Evolutionary conservation across 2,329 filamentous ascomycete genomes (phyloP).

Genomic region (Microdochium trichocladiopsis): DNA sequence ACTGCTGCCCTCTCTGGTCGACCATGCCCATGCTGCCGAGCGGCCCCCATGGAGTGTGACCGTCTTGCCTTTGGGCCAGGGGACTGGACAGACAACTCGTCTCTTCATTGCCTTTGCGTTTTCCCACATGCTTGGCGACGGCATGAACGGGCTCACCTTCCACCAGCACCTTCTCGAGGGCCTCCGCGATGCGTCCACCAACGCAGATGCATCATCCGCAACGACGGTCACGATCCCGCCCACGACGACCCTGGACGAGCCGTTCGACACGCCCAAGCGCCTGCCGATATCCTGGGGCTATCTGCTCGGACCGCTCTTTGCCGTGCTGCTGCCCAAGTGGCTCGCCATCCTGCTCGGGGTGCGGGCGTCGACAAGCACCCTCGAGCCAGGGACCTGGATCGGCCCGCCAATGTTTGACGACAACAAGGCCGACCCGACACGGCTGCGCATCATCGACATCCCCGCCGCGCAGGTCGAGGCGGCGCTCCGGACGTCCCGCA

Average conservation of each 20-base stretch:
- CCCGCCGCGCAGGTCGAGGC: constrained; percentile 13
- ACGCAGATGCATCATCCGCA: not conserved
- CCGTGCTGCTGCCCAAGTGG: constrained; percentile 25
- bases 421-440: constrained; percentile 15
- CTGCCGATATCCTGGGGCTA: constrained; percentile 36
- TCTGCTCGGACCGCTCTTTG: constrained; percentile 30
- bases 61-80: constrained; percentile 18
- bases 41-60: constrained; percentile 35
- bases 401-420: constrained; percentile 18
- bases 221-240: constrained; percentile 6
- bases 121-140: constrained; percentile 36
- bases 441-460: constrained; percentile 23
- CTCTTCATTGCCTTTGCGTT: constrained; percentile 30
- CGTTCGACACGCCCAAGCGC: constrained; percentile 27
- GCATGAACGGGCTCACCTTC: constrained; percentile 31
- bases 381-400: constrained; percentile 24
- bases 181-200: constrained; percentile 2
- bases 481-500: constrained; percentile 20
- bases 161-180: constrained; percentile 29
- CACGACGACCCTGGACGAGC: constrained; percentile 15
- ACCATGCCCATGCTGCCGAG: constrained; percentile 18
- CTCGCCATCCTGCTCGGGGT: constrained; percentile 23
- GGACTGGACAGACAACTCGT: constrained; percentile 1
- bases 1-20: constrained; percentile 20
- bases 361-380: constrained; percentile 13